Evolutionary conservation across 2,329 filamentous ascomycete species (phyloP).

Genomic region (Tolypocladium album): DNA sequence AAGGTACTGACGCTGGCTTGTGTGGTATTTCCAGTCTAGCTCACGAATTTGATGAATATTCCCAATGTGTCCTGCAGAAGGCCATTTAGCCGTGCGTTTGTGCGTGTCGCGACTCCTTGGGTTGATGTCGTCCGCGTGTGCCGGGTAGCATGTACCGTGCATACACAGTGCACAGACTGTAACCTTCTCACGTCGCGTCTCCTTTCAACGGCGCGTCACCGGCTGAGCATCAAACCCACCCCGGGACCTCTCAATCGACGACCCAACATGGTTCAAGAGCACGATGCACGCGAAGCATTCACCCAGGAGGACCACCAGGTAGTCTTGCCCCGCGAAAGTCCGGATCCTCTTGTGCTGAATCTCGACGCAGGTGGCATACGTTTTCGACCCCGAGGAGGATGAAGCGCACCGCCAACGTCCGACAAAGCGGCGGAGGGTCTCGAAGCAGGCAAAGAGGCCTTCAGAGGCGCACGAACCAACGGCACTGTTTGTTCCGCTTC

Average conservation of each 20-base stretch:
- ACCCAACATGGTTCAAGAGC: slow-evolving; percentile 12
- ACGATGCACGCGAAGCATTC: slow-evolving; percentile 10
- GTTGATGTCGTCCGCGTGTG: background rate
- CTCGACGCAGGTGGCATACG: slow-evolving; percentile 5
- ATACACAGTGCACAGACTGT: background rate
- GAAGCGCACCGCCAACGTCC: slow-evolving; percentile 27
- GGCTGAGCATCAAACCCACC: background rate
- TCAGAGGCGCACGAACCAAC: slow-evolving; percentile 4
- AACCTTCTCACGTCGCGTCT: background rate
- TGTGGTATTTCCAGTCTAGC: background rate
- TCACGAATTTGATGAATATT: slow-evolving; percentile 5
- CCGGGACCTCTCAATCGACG: no score
- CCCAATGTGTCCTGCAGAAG: background rate
- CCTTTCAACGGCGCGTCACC: background rate
- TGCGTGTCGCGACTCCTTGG: background rate
- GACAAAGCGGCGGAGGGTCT: slow-evolving; percentile 46
- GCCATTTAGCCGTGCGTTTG: background rate
- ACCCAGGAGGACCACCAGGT: slow-evolving; percentile 36
- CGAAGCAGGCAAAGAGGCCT: slow-evolving; percentile 21
- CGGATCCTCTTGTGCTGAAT: background rate
- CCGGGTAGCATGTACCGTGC: background rate
- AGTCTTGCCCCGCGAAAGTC: background rate
- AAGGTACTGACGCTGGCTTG: background rate
- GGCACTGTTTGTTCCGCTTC: slow-evolving; percentile 37
- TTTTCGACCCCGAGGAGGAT: slow-evolving; percentile 31